Evolutionary conservation across 768 basidiomycete genomes (phyloP).

Genomic region (Termitomyces heimii): DNA sequence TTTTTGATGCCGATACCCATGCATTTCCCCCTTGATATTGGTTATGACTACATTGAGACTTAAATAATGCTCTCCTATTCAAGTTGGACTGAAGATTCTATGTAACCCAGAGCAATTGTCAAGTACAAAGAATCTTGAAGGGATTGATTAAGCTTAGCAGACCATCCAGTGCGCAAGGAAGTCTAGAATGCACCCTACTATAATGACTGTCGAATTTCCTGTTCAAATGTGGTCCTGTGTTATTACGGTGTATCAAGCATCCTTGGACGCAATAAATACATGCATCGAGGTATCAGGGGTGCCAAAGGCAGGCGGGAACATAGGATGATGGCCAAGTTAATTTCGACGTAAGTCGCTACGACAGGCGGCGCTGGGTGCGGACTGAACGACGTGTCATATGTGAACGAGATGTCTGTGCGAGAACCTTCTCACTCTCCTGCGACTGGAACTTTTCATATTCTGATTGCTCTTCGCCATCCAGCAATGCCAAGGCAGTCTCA

Average conservation of each 20-base stretch:
- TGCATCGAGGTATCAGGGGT: not conserved
- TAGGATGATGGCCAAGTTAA: not conserved
- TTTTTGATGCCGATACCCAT: constrained; percentile 15
- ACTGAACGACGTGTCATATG: constrained; percentile 3
- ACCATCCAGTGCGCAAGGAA: not conserved
- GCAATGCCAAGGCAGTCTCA: constrained; percentile 84
- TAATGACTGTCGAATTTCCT: not conserved
- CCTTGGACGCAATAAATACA: not conserved
- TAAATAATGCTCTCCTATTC: not conserved
- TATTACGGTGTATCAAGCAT: constrained; percentile 5
- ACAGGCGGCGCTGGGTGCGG: not conserved
- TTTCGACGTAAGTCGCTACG: not conserved
- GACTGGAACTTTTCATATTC: constrained; percentile 42
- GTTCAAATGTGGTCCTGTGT: not conserved
- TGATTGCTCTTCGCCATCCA: constrained; percentile 72
- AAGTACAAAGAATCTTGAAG: constrained; percentile 5
- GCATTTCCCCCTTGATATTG: constrained; percentile 23
- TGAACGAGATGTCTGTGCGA: constrained; percentile 9
- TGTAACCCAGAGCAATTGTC: constrained; percentile 3
- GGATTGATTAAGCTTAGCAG: not conserved
- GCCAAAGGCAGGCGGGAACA: not conserved
- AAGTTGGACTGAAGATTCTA: not conserved
- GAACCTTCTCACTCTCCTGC: constrained; percentile 16
- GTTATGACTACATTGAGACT: constrained; percentile 10
- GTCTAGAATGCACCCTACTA: not conserved